Evolutionary conservation across 2,329 filamentous ascomycete species (phyloP), one percentile per base, ranked within the genome.

Genomic region (Elsinoe ampelina): DNA sequence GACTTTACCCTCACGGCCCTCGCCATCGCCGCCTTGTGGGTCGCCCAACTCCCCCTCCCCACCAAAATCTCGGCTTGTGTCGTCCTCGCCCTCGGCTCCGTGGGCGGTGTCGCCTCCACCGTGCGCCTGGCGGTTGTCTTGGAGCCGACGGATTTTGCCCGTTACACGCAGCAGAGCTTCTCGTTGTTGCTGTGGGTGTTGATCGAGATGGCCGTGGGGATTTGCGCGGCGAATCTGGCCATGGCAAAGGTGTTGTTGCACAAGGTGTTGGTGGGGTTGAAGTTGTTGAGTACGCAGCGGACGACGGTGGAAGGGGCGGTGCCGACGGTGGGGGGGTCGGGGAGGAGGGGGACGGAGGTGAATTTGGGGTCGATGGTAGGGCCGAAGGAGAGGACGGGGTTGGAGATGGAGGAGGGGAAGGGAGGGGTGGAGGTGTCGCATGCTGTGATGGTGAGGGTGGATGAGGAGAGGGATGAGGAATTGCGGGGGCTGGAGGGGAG

Each of bases 191-290:
- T 68, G 11, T 67, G 66, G 63, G 66, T 65, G 10, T 64, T 64
- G 38, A 58, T 66, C 32, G 70, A 72, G 59, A 63, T 64, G 15
- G 68, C 67, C 12, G 59, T 71, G 4, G 67, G 67, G 12, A 65
- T 70, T 10, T 62, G 63, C n/a, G 69, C 69, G 12, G 64, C 68
- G 2, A 67, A 64, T 11, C 58, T 68, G 5, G 64, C 67, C 2
- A 67, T 68, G 4, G 59, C 70, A 10, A 64, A 68, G 22, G 32
- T 48, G 30, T 35, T 48, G 43, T 48, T 48, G 20, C 43, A 48
- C 8, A 48, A 12, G 11, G 22, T 22, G 5, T 22, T 22, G 22
- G 22, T 5, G 22, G 22, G 22, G 22, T 22, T 22, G 22, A 5
- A 5, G 22, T 22, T 22, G 22, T 22, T 22, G 22, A 22, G 22